Base-by-base conservation (phyloP, 257 asterid genomes). In the Misopates orontium region DNA sequence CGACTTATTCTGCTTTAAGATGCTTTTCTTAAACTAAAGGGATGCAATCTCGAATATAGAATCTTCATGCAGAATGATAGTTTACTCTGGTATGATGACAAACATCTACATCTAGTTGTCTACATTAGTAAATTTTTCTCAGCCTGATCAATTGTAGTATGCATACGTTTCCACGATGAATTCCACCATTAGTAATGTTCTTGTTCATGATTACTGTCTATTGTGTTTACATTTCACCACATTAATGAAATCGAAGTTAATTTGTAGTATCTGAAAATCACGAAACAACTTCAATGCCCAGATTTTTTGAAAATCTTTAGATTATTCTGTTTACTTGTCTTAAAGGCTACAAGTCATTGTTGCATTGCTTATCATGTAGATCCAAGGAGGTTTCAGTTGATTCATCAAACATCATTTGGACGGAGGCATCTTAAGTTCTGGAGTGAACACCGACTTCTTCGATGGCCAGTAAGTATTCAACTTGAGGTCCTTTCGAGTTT, bases 401-500 rank as follows among this genome's bases (percentile, higher is more conserved):
- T 83, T 52, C 92, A 83, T 77, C 95, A 86, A 73, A 89, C 95
- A 18, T 79, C 92, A 22, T 84, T 89, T 59, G 95, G 95, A 68
- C 78, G 75, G 72, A 73, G 95, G 56, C 96, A 89, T 77, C 88
- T 89, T 23, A 79, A 72, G 59, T 80, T 45, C 57, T 89, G 90
- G 96, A 84, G 88, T 62, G 82, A 78, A 58, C 66, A 71, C 67
- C 67, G 79, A 54, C 60, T 86, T 45, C 82, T 84, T 16, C 90
- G 90, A 45, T 71, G 80, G 68, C 87, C 85, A 15, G 96, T 86
- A 36, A 74, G 75, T 78, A 40, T 47, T 56, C 67, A 41, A 39
- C 40, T 16, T 4, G 44, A 25, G 22, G 3, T 5, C 57, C 25
- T 60, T 56, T 21, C 56, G 56, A 8, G 0, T 47, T 55, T 40